Conservation (phyloP, 352 stramenopile species). For the Pythium sp. region DNA sequence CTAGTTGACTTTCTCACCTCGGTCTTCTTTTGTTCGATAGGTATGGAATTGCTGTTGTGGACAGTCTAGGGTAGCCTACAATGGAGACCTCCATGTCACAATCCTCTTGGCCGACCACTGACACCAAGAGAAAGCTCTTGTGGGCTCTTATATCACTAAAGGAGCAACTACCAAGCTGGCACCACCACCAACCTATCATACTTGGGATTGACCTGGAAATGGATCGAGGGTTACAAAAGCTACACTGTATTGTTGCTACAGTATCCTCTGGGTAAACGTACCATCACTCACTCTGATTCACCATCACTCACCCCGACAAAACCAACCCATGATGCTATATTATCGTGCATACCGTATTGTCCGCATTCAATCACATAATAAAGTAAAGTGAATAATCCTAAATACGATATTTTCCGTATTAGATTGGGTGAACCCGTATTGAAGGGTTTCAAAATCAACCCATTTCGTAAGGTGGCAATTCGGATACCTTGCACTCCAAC, state of each 20-base stretch:
- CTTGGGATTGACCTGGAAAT: no score
- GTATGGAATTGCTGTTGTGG: no score
- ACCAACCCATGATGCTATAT: not conserved
- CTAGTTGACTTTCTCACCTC: no score
- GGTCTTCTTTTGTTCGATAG: no score
- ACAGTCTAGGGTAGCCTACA: no score
- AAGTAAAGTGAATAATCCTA: not conserved
- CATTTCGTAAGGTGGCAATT: not conserved
- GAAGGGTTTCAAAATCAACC: not conserved
- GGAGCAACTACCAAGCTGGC: not conserved
- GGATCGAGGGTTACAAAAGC: no score
- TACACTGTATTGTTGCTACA: no score
- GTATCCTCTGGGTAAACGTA: not conserved
- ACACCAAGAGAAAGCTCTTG: not conserved
- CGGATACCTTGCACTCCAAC: no score
- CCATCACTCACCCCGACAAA: not conserved
- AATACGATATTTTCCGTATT: not conserved
- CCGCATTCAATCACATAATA: not conserved
- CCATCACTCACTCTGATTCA: not conserved
- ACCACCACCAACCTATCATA: not conserved
- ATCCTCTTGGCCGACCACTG: no score
- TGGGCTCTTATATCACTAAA: not conserved
- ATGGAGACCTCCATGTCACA: no score
- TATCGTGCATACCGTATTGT: not conserved
- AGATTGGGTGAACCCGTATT: not conserved